Evolutionary conservation across 2,329 filamentous ascomycete species (phyloP), one percentile per base, ranked within the genome.

Genomic region (Aspergillus hortae): DNA sequence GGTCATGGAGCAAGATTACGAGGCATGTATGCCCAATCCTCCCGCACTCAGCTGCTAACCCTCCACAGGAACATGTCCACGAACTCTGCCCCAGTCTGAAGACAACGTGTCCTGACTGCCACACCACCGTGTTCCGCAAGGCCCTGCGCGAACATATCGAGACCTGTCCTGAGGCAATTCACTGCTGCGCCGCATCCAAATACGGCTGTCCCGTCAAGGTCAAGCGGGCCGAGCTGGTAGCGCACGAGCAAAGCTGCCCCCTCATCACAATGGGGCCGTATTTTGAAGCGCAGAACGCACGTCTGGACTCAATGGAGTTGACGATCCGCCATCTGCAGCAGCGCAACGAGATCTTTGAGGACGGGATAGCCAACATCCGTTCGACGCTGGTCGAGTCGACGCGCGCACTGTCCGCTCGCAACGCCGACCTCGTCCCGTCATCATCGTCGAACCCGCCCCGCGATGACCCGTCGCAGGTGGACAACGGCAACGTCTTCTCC

Each of bases 1-100:
- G 32, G 70, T 85, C 59, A 77, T 80, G 67, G 77, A 81, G 62
- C 75, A 75, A 52, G 75, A 83, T 50, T 73, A 82, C 27, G 77
- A 82, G 65, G 76, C 78, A 46, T 6, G 67, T 60, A 14, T n/a
- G 12, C 15, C 35, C 15, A 12, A 57, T 46, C 44, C 45, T 17
- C 15, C 33, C 50, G 19, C 19, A 41, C 30, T 38, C 23, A 48
- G 21, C 7, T 38, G 6, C 35, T 38, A 38, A 38, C 14, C 7
- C 38, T 32, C 11, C 38, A 9, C 41, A 73, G 68, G 63, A 68
- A 41, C 74, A 75, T 57, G 60, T 67, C 4, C 63, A 60, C 47
- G 61, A 71, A 46, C 59, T 71, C 23, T 75, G 73, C 49, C 67
- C 68, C 2, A 67, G 63, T 50, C 53, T 72, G 21, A 64, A 67